Percentiles rank a stretch among this genome's conserved stretches.
These are phyloP conservation scores for Ustilago bromivora DNA, from an alignment of 1,284 basidiomycete genomes.

Conservation along the genomic window DNA sequence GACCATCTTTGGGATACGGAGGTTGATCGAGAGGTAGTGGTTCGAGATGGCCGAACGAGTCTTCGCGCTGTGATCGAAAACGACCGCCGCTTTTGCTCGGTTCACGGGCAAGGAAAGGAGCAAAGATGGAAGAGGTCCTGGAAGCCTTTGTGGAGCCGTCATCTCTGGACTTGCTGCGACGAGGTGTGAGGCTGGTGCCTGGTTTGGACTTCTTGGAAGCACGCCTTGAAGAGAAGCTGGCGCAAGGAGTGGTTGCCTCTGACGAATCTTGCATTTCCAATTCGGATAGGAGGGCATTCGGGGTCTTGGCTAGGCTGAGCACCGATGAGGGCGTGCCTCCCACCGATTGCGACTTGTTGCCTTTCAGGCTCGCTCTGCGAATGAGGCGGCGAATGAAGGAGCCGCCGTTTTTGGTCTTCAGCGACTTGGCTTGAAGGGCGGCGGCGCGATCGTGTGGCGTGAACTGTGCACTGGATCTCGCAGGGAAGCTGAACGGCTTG, in stretches of 20 bases:
- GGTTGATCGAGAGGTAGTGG: constrained; percentile 26
- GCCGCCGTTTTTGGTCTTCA: constrained; percentile 19
- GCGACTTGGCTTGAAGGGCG: constrained; percentile 7
- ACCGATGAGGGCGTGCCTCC: constrained; percentile 8
- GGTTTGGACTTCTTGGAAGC: constrained; percentile 18
- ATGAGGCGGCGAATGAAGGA: constrained; percentile 47
- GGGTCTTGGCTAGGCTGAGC: constrained; percentile 19
- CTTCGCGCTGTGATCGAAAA: constrained; percentile 14
- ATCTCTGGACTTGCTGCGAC: constrained; percentile 40
- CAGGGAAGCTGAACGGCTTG: constrained; percentile 41
- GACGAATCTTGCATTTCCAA: constrained; percentile 20
- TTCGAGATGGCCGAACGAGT: constrained; percentile 40
- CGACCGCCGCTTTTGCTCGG: constrained; percentile 16
- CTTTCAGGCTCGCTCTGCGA: constrained; percentile 39
- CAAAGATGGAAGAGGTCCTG: constrained; percentile 37
- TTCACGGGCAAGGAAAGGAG: constrained; percentile 46
- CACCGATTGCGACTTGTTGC: constrained; percentile 46
- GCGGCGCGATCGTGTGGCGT: constrained; percentile 23
- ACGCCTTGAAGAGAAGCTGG: constrained; percentile 19
- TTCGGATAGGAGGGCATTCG: constrained; percentile 20
- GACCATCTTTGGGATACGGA: constrained; percentile 19
- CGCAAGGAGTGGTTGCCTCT: constrained; percentile 17
- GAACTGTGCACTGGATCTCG: constrained; percentile 37
- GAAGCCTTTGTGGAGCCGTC: constrained; percentile 11
- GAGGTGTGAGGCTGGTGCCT: constrained; percentile 21